phyloP scores from a whole-genome alignment of 352 stramenopile genomes.

The Pythium sp. region DNA sequence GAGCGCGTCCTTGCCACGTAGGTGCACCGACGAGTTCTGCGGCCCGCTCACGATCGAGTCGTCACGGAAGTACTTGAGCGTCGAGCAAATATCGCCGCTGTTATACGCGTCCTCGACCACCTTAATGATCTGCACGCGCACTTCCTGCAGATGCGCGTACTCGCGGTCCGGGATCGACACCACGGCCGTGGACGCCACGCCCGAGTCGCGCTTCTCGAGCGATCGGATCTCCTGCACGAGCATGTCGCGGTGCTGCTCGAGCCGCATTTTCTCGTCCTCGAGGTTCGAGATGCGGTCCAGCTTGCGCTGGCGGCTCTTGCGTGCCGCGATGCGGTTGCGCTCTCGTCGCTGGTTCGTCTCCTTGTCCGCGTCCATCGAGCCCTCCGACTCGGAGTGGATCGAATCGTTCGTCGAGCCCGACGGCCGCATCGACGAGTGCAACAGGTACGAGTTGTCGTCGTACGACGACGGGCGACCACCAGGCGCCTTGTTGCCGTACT shows the following conservation, averaged over 20 bases:
- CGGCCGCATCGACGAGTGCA: slow-evolving; percentile 27
- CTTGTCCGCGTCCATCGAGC: slow-evolving; percentile 52
- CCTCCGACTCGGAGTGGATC: slow-evolving; percentile 65
- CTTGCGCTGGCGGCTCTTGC: slow-evolving; percentile 83
- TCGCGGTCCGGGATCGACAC: slow-evolving; percentile 80
- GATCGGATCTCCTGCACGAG: slow-evolving; percentile 82
- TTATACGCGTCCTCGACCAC: slow-evolving; percentile 81
- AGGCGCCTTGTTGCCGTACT: slow-evolving; percentile 37
- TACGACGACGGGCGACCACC: slow-evolving; percentile 35
- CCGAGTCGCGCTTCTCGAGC: slow-evolving; percentile 76
- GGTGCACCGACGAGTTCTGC: slow-evolving; percentile 82
- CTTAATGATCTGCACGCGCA: slow-evolving; percentile 81
- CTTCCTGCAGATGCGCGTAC: slow-evolving; percentile 71
- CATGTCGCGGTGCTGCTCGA: slow-evolving; percentile 86
- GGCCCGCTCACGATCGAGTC: slow-evolving; percentile 85
- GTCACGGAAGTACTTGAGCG: slow-evolving; percentile 80
- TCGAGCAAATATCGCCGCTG: slow-evolving; percentile 70
- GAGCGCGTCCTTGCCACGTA: slow-evolving; percentile 78
- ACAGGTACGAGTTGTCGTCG: slow-evolving; percentile 63
- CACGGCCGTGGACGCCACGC: slow-evolving; percentile 36
- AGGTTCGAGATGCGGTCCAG: slow-evolving; percentile 85
- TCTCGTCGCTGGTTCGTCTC: slow-evolving; percentile 82
- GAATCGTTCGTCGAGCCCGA: slow-evolving; percentile 60
- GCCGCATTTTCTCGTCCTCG: slow-evolving; percentile 85
- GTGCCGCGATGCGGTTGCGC: slow-evolving; percentile 79